Evolutionary conservation across 202 grass and related monocot genomes (phyloP).

Genomic region (Eragrostis tef): DNA sequence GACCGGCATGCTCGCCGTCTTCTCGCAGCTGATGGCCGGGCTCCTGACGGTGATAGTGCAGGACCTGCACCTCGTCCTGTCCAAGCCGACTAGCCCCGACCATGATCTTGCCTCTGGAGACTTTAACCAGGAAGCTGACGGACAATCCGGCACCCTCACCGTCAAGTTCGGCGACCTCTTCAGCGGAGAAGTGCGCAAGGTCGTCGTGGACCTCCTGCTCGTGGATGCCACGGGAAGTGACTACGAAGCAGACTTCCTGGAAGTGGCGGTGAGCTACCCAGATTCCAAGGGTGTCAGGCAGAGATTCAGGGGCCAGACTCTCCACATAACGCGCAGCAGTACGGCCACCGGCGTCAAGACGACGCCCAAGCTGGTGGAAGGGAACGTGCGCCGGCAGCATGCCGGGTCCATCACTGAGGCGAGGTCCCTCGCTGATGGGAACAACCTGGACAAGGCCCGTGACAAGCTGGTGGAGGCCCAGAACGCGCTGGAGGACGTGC

Average conservation of each 20-base stretch:
- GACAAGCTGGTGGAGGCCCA: neutral
- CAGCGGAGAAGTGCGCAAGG: conserved; percentile 32
- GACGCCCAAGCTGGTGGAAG: neutral
- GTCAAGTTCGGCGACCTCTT: conserved; percentile 38
- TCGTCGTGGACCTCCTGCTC: conserved; percentile 26
- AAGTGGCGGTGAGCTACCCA: neutral
- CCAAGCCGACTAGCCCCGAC: neutral
- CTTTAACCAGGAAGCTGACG: neutral
- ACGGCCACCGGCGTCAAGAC: neutral
- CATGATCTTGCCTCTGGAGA: neutral
- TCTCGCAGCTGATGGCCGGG: conserved; percentile 34
- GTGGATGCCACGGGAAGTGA: neutral
- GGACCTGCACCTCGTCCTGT: conserved; percentile 10
- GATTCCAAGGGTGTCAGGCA: neutral
- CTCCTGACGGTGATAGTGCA: conserved; percentile 45
- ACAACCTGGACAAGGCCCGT: too few relatives aligned
- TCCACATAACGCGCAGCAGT: neutral
- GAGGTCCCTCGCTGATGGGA: neutral
- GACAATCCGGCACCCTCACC: neutral
- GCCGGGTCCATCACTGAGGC: neutral
- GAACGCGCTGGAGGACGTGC: conserved; percentile 13
- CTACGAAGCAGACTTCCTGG: neutral
- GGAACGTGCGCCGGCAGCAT: neutral
- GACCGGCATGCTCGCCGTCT: neutral
- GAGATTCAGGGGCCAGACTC: neutral